Evolutionary conservation across 2,329 filamentous ascomycete species (phyloP), one percentile per base, ranked within the genome.

Genomic region (Colletotrichum musicola): DNA sequence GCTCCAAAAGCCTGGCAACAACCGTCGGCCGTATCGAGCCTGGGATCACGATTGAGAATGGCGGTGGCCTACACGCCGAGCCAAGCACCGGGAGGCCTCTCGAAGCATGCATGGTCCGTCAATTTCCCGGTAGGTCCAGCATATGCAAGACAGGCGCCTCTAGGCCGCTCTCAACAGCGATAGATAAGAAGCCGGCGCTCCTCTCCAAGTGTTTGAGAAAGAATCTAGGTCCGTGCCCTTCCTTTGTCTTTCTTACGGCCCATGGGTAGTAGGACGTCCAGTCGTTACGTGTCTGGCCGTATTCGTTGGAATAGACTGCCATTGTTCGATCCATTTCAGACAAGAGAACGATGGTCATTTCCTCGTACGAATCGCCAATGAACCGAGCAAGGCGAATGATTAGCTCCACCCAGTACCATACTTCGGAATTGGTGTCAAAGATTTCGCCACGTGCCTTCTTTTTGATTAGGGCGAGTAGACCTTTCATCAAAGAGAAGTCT

Each of bases 31-130:
- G 13, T 18, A 57, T 46, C 14, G 22, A 14, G 3, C 54, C 54
- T 1, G 54, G 54, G 13, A 46, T 18, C 2, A 16, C 38, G n/a
- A 44, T 16, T 3, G 40, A 27, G 38, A 25, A 42, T 3, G 38
- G 38, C 4, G 22, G 54, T 13, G 54, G 54, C n/a, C 38, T 57
- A n/a, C 54, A 57, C 16, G 54, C 54, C 9, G 20, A 57, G n/a
- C 38, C 16, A 6, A 57, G 40, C 5, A 57, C 4, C 12, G 54
- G 22, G 13, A 57, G 4, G 13, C 54, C 40, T 46, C 18, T 27
- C 16, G 40, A 7, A 25, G 6, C 10, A 16, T 18, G 7, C 20
- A 57, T 13, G 38, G 14, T 6, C 49, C 16, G 3, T 12, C 5
- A 14, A 14, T 12, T 1, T 9, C 9, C 25, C 25, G 25, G 12